Evolutionary conservation across 257 asterid genomes (phyloP).

Genomic region (Anisodus tanguticus): DNA sequence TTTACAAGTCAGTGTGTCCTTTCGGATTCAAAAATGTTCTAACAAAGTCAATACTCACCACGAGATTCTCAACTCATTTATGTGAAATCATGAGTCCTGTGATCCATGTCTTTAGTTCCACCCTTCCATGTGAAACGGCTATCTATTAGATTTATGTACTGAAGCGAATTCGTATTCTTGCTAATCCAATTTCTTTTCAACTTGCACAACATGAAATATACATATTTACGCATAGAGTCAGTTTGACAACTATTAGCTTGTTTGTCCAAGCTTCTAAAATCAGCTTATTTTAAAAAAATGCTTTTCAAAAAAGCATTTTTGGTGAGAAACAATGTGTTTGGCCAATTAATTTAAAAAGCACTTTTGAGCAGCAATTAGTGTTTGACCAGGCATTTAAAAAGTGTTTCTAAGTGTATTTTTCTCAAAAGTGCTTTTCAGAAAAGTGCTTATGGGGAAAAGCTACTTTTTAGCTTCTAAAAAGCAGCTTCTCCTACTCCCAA

Average conservation of each 20-base stretch:
- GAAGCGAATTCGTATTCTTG: not conserved
- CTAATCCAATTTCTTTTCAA: slow-evolving; percentile 19
- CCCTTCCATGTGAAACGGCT: not conserved
- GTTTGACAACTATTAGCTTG: not conserved
- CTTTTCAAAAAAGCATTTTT: too few species aligned
- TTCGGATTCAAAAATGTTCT: not conserved
- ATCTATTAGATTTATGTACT: slow-evolving; percentile 4
- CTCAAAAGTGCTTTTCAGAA: too few species aligned
- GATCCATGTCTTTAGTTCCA: not conserved
- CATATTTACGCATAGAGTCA: not conserved
- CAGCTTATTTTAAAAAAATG: too few species aligned
- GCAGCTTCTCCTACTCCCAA: too few species aligned
- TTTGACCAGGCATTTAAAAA: too few species aligned
- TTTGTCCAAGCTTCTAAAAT: too few species aligned
- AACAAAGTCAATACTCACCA: slow-evolving; percentile 6
- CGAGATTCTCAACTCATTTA: slow-evolving; percentile 3
- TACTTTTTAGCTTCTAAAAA: too few species aligned
- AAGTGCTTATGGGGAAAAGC: too few species aligned
- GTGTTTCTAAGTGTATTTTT: too few species aligned
- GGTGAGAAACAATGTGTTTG: too few species aligned
- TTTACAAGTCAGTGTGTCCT: not conserved
- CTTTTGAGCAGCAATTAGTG: too few species aligned
- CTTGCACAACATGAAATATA: not conserved
- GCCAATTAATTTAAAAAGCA: too few species aligned
- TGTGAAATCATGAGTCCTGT: not conserved